These are phyloP conservation scores for Pseudonitzschia pungens DNA, from an alignment of 108 stramenopile genomes.

Conservation along the genomic window DNA sequence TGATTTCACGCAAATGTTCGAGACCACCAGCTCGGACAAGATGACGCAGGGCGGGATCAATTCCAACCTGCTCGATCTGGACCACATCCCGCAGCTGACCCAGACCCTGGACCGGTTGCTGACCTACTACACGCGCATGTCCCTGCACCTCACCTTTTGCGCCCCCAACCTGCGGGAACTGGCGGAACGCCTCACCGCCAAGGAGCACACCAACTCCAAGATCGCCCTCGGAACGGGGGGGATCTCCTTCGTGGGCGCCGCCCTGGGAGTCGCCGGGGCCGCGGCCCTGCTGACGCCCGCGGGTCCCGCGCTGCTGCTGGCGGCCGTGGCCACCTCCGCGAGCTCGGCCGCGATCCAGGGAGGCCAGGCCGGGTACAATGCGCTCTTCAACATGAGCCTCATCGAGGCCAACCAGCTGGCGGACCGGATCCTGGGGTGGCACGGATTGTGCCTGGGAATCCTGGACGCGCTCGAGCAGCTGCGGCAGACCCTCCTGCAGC, in stretches of 20 bases:
- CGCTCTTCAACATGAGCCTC: constrained; percentile 11
- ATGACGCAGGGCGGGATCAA: constrained; percentile 10
- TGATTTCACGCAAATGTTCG: constrained; percentile 23
- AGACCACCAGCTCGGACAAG: constrained; percentile 5
- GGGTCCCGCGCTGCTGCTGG: constrained; percentile 29
- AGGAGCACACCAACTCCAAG: constrained; percentile 23
- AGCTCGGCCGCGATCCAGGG: constrained; percentile 33
- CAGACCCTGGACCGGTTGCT: constrained; percentile 29
- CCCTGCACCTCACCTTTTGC: constrained; percentile 32
- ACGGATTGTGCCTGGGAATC: constrained; percentile 39
- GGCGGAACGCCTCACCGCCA: constrained; percentile 14
- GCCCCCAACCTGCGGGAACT: constrained; percentile 24
- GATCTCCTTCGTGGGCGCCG: constrained; percentile 37
- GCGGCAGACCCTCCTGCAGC: constrained; percentile 20
- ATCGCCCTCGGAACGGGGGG: constrained; percentile 27
- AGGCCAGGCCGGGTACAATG: constrained; percentile 18
- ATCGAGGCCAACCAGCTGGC: constrained; percentile 26
- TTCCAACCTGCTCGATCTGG: constrained; percentile 9
- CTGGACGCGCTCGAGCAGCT: constrained; percentile 25
- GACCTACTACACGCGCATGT: constrained; percentile 31
- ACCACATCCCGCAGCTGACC: constrained; percentile 31
- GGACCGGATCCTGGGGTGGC: constrained; percentile 35
- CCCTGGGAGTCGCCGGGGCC: constrained; percentile 38
- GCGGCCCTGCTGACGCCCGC: constrained; percentile 36
- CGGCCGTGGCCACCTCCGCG: constrained; percentile 34